phyloP scores from a whole-genome alignment of 306 rosid genomes.

The Casuarina cunninghamiana region DNA sequence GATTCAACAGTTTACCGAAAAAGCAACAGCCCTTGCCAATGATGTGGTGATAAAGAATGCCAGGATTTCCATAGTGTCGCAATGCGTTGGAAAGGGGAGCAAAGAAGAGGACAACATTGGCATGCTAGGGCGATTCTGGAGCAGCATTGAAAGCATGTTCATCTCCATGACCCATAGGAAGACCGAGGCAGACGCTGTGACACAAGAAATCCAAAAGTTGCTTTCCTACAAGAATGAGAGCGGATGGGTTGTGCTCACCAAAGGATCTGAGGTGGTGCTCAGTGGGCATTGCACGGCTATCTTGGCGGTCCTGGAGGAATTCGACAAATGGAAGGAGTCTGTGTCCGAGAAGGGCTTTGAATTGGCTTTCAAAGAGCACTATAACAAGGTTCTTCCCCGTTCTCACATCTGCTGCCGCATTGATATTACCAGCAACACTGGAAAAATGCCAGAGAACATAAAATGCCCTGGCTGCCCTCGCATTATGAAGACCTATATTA shows the following conservation, averaged over 20 bases:
- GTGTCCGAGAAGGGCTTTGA: slow-evolving; percentile 33
- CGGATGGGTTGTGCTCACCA: slow-evolving; percentile 62
- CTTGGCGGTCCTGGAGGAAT: slow-evolving; percentile 50
- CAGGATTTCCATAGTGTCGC: slow-evolving; percentile 15
- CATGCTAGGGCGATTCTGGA: slow-evolving; percentile 38
- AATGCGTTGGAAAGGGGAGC: slow-evolving; percentile 26
- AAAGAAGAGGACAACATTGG: slow-evolving; percentile 34
- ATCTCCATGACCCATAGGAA: slow-evolving; percentile 15
- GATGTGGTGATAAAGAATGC: slow-evolving; percentile 30
- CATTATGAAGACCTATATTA: slow-evolving; percentile 38
- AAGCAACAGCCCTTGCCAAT: slow-evolving; percentile 16
- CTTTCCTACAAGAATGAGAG: slow-evolving; percentile 67
- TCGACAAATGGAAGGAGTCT: slow-evolving; percentile 51
- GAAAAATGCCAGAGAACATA: slow-evolving; percentile 27
- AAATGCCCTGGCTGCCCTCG: slow-evolving; percentile 36
- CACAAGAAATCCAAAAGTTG: slow-evolving; percentile 58
- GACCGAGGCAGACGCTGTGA: slow-evolving; percentile 19
- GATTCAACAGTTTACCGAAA: slow-evolving; percentile 36
- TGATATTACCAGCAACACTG: slow-evolving; percentile 6
- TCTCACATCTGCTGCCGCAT: slow-evolving; percentile 17
- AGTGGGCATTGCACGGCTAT: slow-evolving; percentile 54
- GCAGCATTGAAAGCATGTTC: slow-evolving; percentile 27
- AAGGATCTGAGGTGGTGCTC: slow-evolving; percentile 46
- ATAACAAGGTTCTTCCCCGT: slow-evolving; percentile 14
- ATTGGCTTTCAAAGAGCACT: slow-evolving; percentile 14